phyloP scores from a whole-genome alignment of 2,329 filamentous ascomycete species.

The Dothideomycetidae sp. region DNA sequence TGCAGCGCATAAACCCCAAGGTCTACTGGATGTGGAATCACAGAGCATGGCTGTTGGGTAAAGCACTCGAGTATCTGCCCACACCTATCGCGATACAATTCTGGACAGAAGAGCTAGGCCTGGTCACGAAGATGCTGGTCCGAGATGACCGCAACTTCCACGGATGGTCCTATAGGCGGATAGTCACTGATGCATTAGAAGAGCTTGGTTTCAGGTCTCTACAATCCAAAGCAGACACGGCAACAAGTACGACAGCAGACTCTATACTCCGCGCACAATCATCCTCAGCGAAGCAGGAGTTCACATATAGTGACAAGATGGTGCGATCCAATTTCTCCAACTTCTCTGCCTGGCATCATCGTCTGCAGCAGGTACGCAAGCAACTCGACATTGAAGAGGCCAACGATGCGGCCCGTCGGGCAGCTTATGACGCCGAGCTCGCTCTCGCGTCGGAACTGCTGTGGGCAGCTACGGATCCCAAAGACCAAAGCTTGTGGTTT shows the following conservation, averaged over 20 bases:
- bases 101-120: slow-evolving; percentile 71
- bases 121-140: slow-evolving; percentile 77
- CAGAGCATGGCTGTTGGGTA: slow-evolving; percentile 66
- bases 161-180: slow-evolving; percentile 82
- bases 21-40: slow-evolving; percentile 99
- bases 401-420: slow-evolving; percentile 45
- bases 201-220: slow-evolving; percentile 26
- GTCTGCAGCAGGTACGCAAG: slow-evolving; percentile 67
- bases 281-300: slow-evolving; percentile 66
- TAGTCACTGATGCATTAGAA: slow-evolving; percentile 64
- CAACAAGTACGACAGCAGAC: slow-evolving; percentile 20
- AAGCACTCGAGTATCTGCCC: slow-evolving; percentile 52
- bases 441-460: slow-evolving; percentile 61
- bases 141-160: slow-evolving; percentile 88
- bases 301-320: slow-evolving; percentile 83
- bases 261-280: slow-evolving; percentile 17
- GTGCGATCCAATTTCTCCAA: slow-evolving; percentile 76
- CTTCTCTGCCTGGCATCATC: slow-evolving; percentile 92
- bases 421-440: slow-evolving; percentile 66
- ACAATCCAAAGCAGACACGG: slow-evolving; percentile 10
- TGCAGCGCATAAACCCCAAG: slow-evolving; percentile 78
- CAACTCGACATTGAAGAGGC: slow-evolving; percentile 59
- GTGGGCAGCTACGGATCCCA: slow-evolving; percentile 60
- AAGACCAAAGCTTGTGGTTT: slow-evolving; percentile 94
- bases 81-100: slow-evolving; percentile 43